Conservation (phyloP, 2,329 filamentous ascomycete genomes). For the Colletotrichum somersetense region DNA sequence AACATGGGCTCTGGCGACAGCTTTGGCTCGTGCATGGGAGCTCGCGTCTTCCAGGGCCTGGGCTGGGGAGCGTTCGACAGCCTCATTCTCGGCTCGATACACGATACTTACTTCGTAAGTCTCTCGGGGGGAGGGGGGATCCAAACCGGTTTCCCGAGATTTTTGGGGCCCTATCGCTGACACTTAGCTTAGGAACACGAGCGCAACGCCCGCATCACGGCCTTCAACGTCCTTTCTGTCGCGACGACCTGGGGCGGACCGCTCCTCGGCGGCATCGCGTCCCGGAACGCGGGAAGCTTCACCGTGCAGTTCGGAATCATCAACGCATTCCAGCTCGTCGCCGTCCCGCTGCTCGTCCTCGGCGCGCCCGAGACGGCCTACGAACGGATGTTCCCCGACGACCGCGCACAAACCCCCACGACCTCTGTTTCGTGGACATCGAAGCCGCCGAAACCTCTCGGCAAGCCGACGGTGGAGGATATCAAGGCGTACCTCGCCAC, state of each 20-base stretch:
- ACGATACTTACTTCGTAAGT: conserved; percentile 70
- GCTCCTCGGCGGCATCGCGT: conserved; percentile 64
- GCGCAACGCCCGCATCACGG: conserved; percentile 58
- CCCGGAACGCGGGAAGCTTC: conserved; percentile 56
- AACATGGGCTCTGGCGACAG: conserved; percentile 58
- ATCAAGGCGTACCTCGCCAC: conserved; percentile 54
- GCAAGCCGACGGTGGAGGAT: conserved; percentile 50
- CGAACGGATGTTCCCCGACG: conserved; percentile 53
- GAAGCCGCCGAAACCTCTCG: conserved; percentile 31
- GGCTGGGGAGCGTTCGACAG: conserved; percentile 72
- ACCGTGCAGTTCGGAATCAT: conserved; percentile 65
- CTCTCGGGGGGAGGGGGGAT: too few relatives aligned
- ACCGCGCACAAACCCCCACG: conserved; percentile 39
- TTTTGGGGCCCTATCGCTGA: conserved; percentile 42
- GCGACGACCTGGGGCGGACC: conserved; percentile 67
- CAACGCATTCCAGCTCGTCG: conserved; percentile 60
- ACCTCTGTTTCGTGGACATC: conserved; percentile 32
- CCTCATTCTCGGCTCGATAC: conserved; percentile 64
- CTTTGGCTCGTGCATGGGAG: conserved; percentile 63
- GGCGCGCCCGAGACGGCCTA: conserved; percentile 66
- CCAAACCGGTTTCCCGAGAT: background rate
- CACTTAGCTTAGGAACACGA: conserved; percentile 62
- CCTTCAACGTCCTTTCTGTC: conserved; percentile 60
- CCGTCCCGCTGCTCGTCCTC: conserved; percentile 61
- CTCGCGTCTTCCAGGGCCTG: conserved; percentile 67